Percentiles rank a stretch among this genome's conserved stretches.
These are phyloP conservation scores for Carnegiea gigantea DNA, from an alignment of 179 eudicot species.

Conservation along the genomic window DNA sequence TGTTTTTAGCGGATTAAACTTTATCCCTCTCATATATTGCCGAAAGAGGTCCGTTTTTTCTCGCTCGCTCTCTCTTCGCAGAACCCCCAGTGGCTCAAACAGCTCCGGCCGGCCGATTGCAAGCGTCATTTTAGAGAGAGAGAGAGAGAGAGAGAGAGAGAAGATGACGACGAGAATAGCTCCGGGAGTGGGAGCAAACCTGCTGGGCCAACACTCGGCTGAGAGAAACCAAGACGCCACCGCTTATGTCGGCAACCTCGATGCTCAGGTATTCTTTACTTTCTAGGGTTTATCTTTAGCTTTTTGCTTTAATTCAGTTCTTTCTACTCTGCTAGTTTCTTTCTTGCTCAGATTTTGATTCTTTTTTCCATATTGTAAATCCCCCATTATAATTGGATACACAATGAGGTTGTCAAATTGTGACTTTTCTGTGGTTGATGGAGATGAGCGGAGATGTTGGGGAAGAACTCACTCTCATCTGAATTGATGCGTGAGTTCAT, in stretches of 20 bases:
- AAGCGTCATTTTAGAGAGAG: too few relatives aligned
- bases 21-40: too few relatives aligned
- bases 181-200: conserved; percentile 92
- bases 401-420: too few relatives aligned
- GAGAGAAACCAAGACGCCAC: conserved; percentile 98
- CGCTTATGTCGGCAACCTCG: conserved; percentile 91
- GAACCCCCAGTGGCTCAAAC: too few relatives aligned
- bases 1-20: too few relatives aligned
- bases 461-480: neutral
- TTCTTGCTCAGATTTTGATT: neutral
- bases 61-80: too few relatives aligned
- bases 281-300: neutral
- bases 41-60: too few relatives aligned
- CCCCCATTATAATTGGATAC: neutral
- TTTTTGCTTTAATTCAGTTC: neutral
- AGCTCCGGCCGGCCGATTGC: too few relatives aligned
- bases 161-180: conserved; percentile 92
- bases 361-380: neutral
- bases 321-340: neutral
- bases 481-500: neutral
- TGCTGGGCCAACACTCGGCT: conserved; percentile 92
- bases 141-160: neutral
- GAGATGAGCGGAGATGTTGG: neutral
- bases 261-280: conserved; percentile 58
- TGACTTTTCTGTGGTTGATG: neutral